These are phyloP conservation scores for Dionaea muscipula DNA, from an alignment of 179 eudicot species.

Conservation along the genomic window DNA sequence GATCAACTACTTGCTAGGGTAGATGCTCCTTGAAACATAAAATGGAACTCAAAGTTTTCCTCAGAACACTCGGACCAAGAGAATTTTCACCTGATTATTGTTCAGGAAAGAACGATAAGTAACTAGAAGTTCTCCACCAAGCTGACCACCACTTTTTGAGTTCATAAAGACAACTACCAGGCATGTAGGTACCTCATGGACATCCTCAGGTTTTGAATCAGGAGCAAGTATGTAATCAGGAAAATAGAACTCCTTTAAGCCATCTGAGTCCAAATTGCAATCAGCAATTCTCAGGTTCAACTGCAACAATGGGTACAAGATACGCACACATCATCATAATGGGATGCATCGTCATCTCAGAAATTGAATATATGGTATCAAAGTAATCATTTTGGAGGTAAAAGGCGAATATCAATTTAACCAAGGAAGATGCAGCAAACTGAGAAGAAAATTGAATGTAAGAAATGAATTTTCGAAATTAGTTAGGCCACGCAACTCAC, in stretches of 20 bases:
- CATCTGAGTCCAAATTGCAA: slow-evolving; percentile 16
- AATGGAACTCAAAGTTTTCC: background rate
- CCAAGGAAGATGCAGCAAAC: no score
- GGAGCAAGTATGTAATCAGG: slow-evolving; percentile 59
- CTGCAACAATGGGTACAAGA: slow-evolving; percentile 6
- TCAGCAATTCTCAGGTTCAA: slow-evolving; percentile 26
- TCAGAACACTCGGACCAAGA: background rate
- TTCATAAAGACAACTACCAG: slow-evolving; percentile 78
- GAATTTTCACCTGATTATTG: slow-evolving; percentile 46
- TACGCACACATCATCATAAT: no score
- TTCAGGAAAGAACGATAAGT: slow-evolving; percentile 71
- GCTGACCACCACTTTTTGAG: slow-evolving; percentile 95
- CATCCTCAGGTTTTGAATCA: slow-evolving; percentile 19
- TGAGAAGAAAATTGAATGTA: no score
- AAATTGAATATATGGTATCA: no score
- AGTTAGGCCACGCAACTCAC: no score
- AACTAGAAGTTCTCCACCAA: slow-evolving; percentile 74
- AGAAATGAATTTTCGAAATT: no score
- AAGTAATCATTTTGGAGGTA: no score
- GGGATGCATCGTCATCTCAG: no score
- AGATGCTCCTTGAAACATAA: background rate
- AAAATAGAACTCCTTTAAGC: slow-evolving; percentile 43
- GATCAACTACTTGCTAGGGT: no score
- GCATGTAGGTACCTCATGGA: slow-evolving; percentile 36
- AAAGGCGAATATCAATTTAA: no score